Base-by-base conservation (phyloP, 371 early-diverging fungal species). In the Lichtheimia ornata region DNA sequence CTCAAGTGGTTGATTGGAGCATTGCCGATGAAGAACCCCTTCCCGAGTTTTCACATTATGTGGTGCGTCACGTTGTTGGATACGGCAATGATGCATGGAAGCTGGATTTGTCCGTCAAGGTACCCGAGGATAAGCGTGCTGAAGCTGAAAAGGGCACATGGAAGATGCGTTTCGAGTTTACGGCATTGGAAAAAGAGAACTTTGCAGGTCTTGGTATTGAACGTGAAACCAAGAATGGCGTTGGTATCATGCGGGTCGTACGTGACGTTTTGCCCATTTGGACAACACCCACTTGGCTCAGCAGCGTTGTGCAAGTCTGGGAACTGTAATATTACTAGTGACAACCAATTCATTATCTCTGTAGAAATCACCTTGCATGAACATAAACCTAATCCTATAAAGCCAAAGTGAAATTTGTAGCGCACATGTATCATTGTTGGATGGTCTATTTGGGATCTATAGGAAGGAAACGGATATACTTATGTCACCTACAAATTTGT, bases 21-120 rank as follows among this genome's bases (percentile, higher is more conserved):
- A 77, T 91, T 44, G 70, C 71, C 2, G 78, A 78, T 14, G 72
- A 82, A 1, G 57, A 67, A 18, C 84, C 86, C 1, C 66, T 82
- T 40, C 22, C 58, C 5, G 24, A 62, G 4, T 49, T 67, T 0
- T 69, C 79, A 0, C 84, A 77, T 40, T 86, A 88, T 70, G 81
- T 81, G 50, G 76, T 91, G 27, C 85, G 88, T 18, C 82, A 87
- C 64, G 88, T 85, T 4, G 85, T 82, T 3, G 90, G 90, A 5
- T 79, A 85, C 70, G 79, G 76, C 0, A 81, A 79, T 54, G 81
- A 85, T 56, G 77, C 79, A 3, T 88, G 87, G 88, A 73, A 75
- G 2, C 45, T 85, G 17, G 76, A 83, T 42, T 62, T 83, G 20
- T 54, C 74, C 7, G 62, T 81, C 22, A 63, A 66, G 41, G 82